Evolutionary conservation across 83 land plant genomes (phyloP), one percentile per base, ranked within the genome.

Genomic region (Diphasiastrum complanatum): DNA sequence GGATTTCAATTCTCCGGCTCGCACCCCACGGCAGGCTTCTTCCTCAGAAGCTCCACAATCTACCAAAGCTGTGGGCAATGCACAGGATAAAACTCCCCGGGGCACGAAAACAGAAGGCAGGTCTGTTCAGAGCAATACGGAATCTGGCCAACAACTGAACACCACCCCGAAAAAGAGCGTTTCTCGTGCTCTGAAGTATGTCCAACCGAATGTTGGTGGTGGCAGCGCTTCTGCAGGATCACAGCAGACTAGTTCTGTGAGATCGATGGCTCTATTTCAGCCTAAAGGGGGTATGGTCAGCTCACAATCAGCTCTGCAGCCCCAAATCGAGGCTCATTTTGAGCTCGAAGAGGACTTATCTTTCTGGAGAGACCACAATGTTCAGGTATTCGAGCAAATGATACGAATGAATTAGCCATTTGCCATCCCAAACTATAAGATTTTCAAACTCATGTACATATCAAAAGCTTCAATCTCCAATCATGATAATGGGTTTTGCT

Each of bases 281-380:
- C 5, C 58, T 68, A 2, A 66, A 73, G 26, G 18, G 61, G 2
- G 61, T 47, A 19, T 66, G 71, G 29, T 60, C 76, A 5, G 46
- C 66, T 35, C 58, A 53, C 51, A 66, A 41, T 61, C 60, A 66
- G 23, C 62, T 73, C 41, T 61, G 70, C 2, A 20, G 45, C 27
- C 41, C 58, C 10, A 54, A 46, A 0, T 11, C 65, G 12, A n/a
- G 24, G 59, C 36, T 40, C 60, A 61, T 41, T 91, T 91, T 53
- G 86, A 82, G 56, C 62, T 91, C 34, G 65, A 57, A 1, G 97
- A 85, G 40, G 95, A 91, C 68, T 85, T 87, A 1, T 71, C 84
- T 19, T 91, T 85, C 61, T 87, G 95, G 97, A 74, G 75, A 32
- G 97, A 87, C 46, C 81, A 87, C 69, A 91, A 81, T 48, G 90